phyloP scores from a whole-genome alignment of 352 stramenopile species.

The Phytophthora rubi region DNA sequence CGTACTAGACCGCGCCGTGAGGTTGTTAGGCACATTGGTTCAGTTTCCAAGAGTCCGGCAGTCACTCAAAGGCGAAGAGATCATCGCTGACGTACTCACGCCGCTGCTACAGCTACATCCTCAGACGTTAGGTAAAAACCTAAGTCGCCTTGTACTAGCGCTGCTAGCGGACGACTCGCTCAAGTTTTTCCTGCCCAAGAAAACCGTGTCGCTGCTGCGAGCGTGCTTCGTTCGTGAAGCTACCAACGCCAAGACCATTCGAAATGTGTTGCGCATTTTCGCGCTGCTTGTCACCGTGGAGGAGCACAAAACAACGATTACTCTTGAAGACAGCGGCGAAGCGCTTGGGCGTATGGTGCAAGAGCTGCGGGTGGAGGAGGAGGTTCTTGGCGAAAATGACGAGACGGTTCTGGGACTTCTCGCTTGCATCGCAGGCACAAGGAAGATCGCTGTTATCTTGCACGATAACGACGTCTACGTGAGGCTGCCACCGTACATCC shows the following conservation, averaged over 20 bases:
- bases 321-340: conserved; percentile 74
- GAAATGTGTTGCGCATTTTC: conserved; percentile 74
- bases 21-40: conserved; percentile 70
- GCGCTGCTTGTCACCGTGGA: conserved; percentile 61
- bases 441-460: conserved; percentile 57
- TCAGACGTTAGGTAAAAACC: conserved; percentile 65
- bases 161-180: conserved; percentile 79
- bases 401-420: conserved; percentile 52
- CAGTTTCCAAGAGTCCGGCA: conserved; percentile 62
- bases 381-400: conserved; percentile 45
- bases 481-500: conserved; percentile 51
- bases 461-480: conserved; percentile 64
- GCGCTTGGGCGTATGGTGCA: conserved; percentile 53
- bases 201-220: conserved; percentile 69
- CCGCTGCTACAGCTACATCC: conserved; percentile 66
- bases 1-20: conserved; percentile 63
- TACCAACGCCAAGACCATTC: conserved; percentile 57
- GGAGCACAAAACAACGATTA: conserved; percentile 79
- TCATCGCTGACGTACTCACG: conserved; percentile 74
- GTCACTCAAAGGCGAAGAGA: conserved; percentile 68
- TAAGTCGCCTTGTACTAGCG: conserved; percentile 57
- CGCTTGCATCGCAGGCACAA: conserved; percentile 41
- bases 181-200: conserved; percentile 85
- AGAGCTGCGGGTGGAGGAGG: conserved; percentile 45
- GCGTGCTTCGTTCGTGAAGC: conserved; percentile 55